A percentile compares a stretch with the other conserved stretches of the same genome.
Evolutionary conservation across 805 yeast species (phyloP).

Genomic region (Metschnikowia rubicola): DNA sequence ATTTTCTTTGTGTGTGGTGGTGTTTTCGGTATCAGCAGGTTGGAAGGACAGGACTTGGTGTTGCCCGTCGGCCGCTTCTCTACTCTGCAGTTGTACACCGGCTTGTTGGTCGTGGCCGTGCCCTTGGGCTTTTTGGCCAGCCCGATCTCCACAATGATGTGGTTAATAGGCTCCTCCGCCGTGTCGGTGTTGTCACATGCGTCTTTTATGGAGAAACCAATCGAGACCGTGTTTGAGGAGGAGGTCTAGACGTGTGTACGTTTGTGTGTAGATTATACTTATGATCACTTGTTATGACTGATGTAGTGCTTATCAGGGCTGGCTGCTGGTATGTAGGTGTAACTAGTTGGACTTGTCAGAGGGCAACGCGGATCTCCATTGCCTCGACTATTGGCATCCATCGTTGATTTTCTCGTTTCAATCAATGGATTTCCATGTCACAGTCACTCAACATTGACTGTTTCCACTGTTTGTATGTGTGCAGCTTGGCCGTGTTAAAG

Average conservation of each 20-base stretch:
- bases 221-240: conserved; percentile 91
- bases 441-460: too few relatives aligned
- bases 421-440: too few relatives aligned
- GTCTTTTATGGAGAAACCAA: conserved; percentile 87
- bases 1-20: conserved; percentile 70
- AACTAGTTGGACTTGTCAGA: too few relatives aligned
- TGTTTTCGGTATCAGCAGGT: conserved; percentile 68
- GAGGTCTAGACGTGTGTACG: conserved; percentile 37
- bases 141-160: conserved; percentile 83
- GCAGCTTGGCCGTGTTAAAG: too few relatives aligned
- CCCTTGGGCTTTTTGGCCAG: conserved; percentile 86
- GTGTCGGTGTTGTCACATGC: conserved; percentile 83
- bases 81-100: conserved; percentile 81
- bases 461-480: too few relatives aligned
- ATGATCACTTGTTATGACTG: too few relatives aligned
- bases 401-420: too few relatives aligned
- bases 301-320: too few relatives aligned
- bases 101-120: conserved; percentile 66
- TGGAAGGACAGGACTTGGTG: conserved; percentile 80
- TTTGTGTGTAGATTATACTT: too few relatives aligned
- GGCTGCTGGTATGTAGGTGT: too few relatives aligned
- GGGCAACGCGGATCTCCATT: too few relatives aligned
- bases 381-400: too few relatives aligned
- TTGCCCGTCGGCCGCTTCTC: conserved; percentile 70
- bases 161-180: conserved; percentile 87